Percentiles rank a stretch among this genome's conserved stretches.
phyloP scores from a whole-genome alignment of 1,139 yeast species.

The Pneumocystis murina region DNA sequence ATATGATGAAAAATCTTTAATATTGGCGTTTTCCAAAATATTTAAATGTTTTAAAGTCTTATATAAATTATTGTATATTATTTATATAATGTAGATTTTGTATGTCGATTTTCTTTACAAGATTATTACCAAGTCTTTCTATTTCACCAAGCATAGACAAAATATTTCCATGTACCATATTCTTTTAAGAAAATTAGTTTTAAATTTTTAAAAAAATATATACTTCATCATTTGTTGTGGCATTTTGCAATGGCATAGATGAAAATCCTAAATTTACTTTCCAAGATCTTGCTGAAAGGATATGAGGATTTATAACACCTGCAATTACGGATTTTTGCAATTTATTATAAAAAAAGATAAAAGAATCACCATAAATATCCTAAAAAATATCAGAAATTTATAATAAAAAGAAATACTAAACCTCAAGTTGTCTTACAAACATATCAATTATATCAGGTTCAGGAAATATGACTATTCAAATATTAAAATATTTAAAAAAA shows the following conservation, averaged over 20 bases:
- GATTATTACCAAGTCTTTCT: constrained; percentile 59
- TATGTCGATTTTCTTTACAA: constrained; percentile 19
- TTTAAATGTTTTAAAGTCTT: neutral
- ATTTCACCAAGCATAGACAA: constrained; percentile 66
- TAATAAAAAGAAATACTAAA: constrained; percentile 40
- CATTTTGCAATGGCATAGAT: constrained; percentile 44
- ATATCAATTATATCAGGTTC: constrained; percentile 8
- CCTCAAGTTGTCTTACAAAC: constrained; percentile 6
- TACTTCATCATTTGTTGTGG: constrained; percentile 14
- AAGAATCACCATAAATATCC: constrained; percentile 29
- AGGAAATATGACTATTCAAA: constrained; percentile 7
- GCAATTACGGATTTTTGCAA: constrained; percentile 36
- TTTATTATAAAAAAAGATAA: constrained; percentile 21
- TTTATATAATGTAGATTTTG: neutral
- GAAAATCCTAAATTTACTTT: constrained; percentile 69
- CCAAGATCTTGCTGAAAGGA: constrained; percentile 41
- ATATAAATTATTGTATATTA: neutral
- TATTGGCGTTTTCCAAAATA: neutral
- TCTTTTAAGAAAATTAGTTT: constrained; percentile 6
- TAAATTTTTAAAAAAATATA: constrained; percentile 12
- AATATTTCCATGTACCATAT: constrained; percentile 46
- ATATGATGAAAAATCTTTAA: neutral
- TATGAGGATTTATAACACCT: constrained; percentile 64
- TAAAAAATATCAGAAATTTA: constrained; percentile 42
- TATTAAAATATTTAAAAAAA: neutral